Base-by-base conservation (phyloP, 768 basidiomycete genomes). In the Gloeopeniophorella convolvens region DNA sequence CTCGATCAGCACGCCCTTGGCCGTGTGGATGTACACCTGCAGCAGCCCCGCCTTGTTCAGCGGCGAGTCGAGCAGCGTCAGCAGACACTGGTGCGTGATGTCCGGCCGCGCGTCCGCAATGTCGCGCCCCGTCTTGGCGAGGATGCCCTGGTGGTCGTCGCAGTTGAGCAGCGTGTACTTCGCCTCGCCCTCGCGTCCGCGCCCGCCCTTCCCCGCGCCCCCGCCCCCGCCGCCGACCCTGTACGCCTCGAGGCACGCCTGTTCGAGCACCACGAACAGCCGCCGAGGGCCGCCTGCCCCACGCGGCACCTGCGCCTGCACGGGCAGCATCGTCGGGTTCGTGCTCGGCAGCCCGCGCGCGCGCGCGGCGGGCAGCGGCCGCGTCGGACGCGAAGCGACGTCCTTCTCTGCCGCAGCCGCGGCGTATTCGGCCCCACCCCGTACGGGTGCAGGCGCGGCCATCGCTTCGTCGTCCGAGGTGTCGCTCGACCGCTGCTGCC, bases 101-200 rank as follows among this genome's bases (percentile, higher is more conserved):
- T 98, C 96, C 2, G 96, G 96, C 57, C 96, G 74, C n/a, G 96
- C 96, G 69, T 98, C 94, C 13, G 96, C 96, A 54, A 98, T 98
- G 69, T 99, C 96, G 64, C 95, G 79, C 13, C 93, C 92, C 0
- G 92, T 96, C 69, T 96, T 98, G 4, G 96, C 95, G 55, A 99
- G 74, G 59, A 99, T 96, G 48, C 95, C 95, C 66, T 99, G 96
- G 69, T 97, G 96, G 59, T 98, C 96, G 65, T 98, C 96, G 67
- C 96, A 98, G 69, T 99, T 99, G 58, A 99, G 69, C 51, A 99
- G 71, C 8, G 93, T 93, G 68, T 97, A 98, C 69, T 97, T 97
- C 51, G 89, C 91, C 51, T 95, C 93, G 26, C 72, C 73, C 61
- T 72, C 80, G 65, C 74, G 77, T 59, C 65, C 72, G 50, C 66